Conservation (phyloP, 2,329 filamentous ascomycete species). For the Rhynchosporium graminicola region DNA sequence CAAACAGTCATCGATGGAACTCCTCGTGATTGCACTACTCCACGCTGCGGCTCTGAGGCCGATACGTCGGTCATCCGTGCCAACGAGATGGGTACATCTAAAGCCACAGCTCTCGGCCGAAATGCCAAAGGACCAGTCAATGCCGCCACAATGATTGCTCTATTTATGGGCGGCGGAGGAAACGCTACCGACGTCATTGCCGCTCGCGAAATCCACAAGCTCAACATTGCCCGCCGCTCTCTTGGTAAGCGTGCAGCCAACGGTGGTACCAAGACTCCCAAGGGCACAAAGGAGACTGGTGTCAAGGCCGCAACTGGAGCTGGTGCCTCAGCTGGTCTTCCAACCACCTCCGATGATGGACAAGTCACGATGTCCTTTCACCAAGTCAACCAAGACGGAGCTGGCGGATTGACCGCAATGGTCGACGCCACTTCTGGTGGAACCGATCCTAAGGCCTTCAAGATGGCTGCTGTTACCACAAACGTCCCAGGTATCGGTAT, state of each 20-base stretch:
- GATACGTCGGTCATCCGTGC: slow-evolving; percentile 71
- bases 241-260: slow-evolving; percentile 39
- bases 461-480: slow-evolving; percentile 50
- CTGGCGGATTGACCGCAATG: slow-evolving; percentile 60
- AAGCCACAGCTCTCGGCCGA: slow-evolving; percentile 62
- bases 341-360: slow-evolving; percentile 61
- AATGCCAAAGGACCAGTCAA: slow-evolving; percentile 62
- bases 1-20: slow-evolving; percentile 60
- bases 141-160: slow-evolving; percentile 56
- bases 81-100: slow-evolving; percentile 55
- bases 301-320: slow-evolving; percentile 56
- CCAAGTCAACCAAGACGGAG: slow-evolving; percentile 72
- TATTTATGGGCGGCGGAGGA: slow-evolving; percentile 57
- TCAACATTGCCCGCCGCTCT: slow-evolving; percentile 52
- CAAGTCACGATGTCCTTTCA: slow-evolving; percentile 65
- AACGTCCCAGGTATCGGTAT: slow-evolving; percentile 61
- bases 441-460: slow-evolving; percentile 60
- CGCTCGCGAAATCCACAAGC: slow-evolving; percentile 74
- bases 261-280: slow-evolving; percentile 49
- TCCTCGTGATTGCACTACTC: slow-evolving; percentile 64
- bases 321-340: slow-evolving; percentile 54
- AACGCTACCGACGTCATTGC: slow-evolving; percentile 47
- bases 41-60: slow-evolving; percentile 63
- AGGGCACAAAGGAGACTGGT: slow-evolving; percentile 51
- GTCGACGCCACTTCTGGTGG: slow-evolving; percentile 66